Evolutionary conservation across 306 rosid species (phyloP).

Genomic region (barrel medic (Medicago truncatula)): MtrunA17r5.0-ANR NC_053045.1:48589501-48590000

Average conservation of each 20-base stretch:
- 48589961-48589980: not conserved
- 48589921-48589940: not conserved
- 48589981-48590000: not conserved
- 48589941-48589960: conserved; percentile 31
- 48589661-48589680: too few relatives aligned
- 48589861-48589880: not conserved
- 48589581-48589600: too few relatives aligned
- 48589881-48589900: too few relatives aligned
- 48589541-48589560: not conserved
- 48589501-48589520: not conserved
- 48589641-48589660: too few relatives aligned
- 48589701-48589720: too few relatives aligned
- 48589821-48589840: not conserved
- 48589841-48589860: not conserved
- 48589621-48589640: too few relatives aligned
- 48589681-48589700: too few relatives aligned
- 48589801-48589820: too few relatives aligned
- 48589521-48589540: not conserved
- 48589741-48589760: too few relatives aligned
- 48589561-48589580: not conserved
- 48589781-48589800: too few relatives aligned
- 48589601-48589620: too few relatives aligned
- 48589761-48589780: too few relatives aligned
- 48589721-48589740: not conserved
- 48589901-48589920: not conserved